Percentiles rank a stretch among this genome's conserved stretches.
Evolutionary conservation across 495 filamentous ascomycete genomes (phyloP).

Genomic region (Penicillium ucsense): DNA sequence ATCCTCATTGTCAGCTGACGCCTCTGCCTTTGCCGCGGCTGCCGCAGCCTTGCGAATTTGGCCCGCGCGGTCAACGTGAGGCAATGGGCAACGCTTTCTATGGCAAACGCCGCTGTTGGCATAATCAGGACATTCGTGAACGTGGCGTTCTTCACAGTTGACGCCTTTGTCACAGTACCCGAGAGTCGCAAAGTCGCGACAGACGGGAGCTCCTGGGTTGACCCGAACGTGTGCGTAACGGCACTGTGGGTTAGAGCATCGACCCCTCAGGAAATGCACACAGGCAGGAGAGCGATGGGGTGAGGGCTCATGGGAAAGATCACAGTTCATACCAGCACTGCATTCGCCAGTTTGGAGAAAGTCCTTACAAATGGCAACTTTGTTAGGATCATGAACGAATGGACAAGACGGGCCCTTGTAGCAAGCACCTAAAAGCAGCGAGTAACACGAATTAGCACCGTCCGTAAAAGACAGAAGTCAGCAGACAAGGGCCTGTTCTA

Average conservation of each 20-base stretch:
- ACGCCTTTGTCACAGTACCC: constrained; percentile 86
- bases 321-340: constrained; percentile 69
- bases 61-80: constrained; percentile 79
- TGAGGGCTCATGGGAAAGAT: constrained; percentile 84
- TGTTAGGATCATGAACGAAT: constrained; percentile 75
- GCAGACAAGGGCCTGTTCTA: constrained; percentile 9
- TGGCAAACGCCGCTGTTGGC: constrained; percentile 82
- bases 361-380: constrained; percentile 85
- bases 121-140: constrained; percentile 88
- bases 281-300: constrained; percentile 81
- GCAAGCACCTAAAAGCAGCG: constrained; percentile 58
- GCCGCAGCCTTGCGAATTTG: constrained; percentile 51
- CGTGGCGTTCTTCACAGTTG: constrained; percentile 72
- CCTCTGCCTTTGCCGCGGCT: constrained; percentile 27
- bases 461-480: no score
- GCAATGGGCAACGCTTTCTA: constrained; percentile 72
- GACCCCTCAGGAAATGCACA: constrained; percentile 81
- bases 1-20: constrained; percentile 39
- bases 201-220: constrained; percentile 73
- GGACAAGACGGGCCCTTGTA: constrained; percentile 69
- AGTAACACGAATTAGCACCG: not conserved
- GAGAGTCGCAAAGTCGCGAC: constrained; percentile 71
- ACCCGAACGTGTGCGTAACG: constrained; percentile 83
- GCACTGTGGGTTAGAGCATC: constrained; percentile 81
- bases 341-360: constrained; percentile 76